A percentile compares a stretch with the other conserved stretches of the same genome.
These are phyloP conservation scores for Metschnikowia reukaufii DNA, from an alignment of 805 yeast species.

Conservation along the genomic window DNA sequence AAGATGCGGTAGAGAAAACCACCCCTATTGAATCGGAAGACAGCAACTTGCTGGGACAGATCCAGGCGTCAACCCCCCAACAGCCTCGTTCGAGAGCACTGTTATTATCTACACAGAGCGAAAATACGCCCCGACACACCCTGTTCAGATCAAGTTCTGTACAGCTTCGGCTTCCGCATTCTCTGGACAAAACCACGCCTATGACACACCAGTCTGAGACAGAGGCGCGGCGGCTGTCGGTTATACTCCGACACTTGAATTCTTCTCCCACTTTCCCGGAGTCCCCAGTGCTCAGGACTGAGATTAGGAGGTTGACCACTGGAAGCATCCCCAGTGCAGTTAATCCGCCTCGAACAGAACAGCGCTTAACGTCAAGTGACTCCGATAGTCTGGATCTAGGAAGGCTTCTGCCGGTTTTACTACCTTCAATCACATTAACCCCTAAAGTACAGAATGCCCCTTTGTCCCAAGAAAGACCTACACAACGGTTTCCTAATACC, in stretches of 20 bases:
- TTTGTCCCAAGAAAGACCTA: constrained; percentile 5
- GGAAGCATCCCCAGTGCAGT: constrained; percentile 19
- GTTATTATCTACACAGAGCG: constrained; percentile 8
- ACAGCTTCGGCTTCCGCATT: constrained; percentile 8
- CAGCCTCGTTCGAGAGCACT: constrained; percentile 9
- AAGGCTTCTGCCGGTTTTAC: constrained; percentile 19
- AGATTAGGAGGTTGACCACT: constrained; percentile 24
- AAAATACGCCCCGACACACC: neutral
- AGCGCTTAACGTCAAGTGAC: constrained; percentile 6
- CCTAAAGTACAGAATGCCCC: constrained; percentile 5
- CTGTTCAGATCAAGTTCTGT: neutral
- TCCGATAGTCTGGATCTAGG: constrained; percentile 11
- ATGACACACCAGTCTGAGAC: constrained; percentile 11
- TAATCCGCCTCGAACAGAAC: neutral
- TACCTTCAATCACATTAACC: constrained; percentile 11
- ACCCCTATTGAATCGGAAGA: neutral
- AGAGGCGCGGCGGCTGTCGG: constrained; percentile 25
- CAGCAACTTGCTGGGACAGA: constrained; percentile 7
- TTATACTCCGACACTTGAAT: constrained; percentile 35
- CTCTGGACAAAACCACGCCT: constrained; percentile 11
- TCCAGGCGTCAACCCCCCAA: constrained; percentile 15
- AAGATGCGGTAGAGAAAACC: no score
- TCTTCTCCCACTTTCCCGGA: constrained; percentile 47
- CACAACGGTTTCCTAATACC: constrained; percentile 14
- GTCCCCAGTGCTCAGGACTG: constrained; percentile 42